Conservation (phyloP, 805 yeast genomes). For the Brettanomyces anomalus region DNA sequence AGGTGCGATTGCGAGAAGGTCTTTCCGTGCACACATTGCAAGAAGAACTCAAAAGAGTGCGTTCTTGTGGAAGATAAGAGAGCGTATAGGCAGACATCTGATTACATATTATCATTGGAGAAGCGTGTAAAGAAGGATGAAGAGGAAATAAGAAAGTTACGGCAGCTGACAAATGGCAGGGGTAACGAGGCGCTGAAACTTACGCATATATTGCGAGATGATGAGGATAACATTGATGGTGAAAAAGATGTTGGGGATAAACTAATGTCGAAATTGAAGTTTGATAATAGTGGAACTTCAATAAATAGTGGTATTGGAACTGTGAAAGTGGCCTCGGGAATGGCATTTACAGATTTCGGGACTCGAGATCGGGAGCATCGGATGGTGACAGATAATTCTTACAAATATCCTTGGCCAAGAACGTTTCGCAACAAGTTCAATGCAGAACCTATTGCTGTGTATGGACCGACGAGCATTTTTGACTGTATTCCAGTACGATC, state of each 20-base stretch:
- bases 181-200: background rate
- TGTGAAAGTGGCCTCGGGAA: too few relatives aligned
- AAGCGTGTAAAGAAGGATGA: constrained; percentile 1
- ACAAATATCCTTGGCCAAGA: constrained; percentile 12
- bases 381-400: background rate
- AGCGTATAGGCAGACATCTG: constrained; percentile 9
- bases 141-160: background rate
- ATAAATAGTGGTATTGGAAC: too few relatives aligned
- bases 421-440: constrained; percentile 9
- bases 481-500: constrained; percentile 11
- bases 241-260: background rate
- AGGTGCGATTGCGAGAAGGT: constrained; percentile 11
- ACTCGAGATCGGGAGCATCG: too few relatives aligned
- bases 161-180: background rate
- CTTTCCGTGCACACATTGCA: constrained; percentile 16
- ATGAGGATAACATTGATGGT: too few relatives aligned
- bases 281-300: too few relatives aligned
- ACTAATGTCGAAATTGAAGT: too few relatives aligned
- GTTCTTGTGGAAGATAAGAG: constrained; percentile 10
- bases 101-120: constrained; percentile 6
- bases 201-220: too few relatives aligned
- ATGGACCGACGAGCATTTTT: constrained; percentile 27
- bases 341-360: too few relatives aligned
- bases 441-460: constrained; percentile 9
- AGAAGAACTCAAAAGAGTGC: constrained; percentile 7